These are phyloP conservation scores for Scheffersomyces stipitis DNA, from an alignment of 805 yeast genomes.

Conservation along the genomic window DNA sequence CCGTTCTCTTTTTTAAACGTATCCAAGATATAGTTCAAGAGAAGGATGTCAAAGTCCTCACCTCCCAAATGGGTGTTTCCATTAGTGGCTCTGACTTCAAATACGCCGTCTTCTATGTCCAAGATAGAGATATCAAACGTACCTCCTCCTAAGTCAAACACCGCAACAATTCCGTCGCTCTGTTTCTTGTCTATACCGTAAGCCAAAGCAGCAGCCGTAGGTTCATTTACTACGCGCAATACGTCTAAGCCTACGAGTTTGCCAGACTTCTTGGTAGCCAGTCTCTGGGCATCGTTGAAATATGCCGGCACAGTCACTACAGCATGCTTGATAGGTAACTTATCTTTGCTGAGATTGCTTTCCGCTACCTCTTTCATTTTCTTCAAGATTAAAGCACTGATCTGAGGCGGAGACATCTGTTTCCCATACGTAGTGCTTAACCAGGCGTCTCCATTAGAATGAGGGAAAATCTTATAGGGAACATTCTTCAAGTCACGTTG, in stretches of 20 bases:
- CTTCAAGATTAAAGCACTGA: slow-evolving; percentile 62
- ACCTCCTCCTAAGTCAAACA: slow-evolving; percentile 82
- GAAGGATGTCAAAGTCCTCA: slow-evolving; percentile 75
- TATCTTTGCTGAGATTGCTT: slow-evolving; percentile 29
- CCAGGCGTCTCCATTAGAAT: slow-evolving; percentile 70
- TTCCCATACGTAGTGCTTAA: slow-evolving; percentile 45
- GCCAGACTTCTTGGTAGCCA: slow-evolving; percentile 82
- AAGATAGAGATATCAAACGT: slow-evolving; percentile 79
- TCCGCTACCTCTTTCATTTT: slow-evolving; percentile 70
- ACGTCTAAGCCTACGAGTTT: slow-evolving; percentile 73
- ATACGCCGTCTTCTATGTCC: slow-evolving; percentile 77
- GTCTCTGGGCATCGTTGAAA: slow-evolving; percentile 79
- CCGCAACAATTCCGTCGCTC: slow-evolving; percentile 53
- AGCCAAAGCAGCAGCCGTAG: slow-evolving; percentile 84
- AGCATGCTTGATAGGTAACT: slow-evolving; percentile 55
- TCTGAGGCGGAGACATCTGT: slow-evolving; percentile 64
- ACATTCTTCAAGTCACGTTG: slow-evolving; percentile 62
- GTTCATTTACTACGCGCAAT: slow-evolving; percentile 76
- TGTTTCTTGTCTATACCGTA: slow-evolving; percentile 64
- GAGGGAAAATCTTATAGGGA: slow-evolving; percentile 63
- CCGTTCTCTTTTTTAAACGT: slow-evolving; percentile 55
- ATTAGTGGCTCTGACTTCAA: slow-evolving; percentile 79
- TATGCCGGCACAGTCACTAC: slow-evolving; percentile 86
- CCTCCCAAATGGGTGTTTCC: slow-evolving; percentile 88
- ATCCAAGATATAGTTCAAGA: slow-evolving; percentile 57